Evolutionary conservation across 108 stramenopile genomes (phyloP), one percentile per base, ranked within the genome.

Genomic region (Fragilaria crotonensis): DNA sequence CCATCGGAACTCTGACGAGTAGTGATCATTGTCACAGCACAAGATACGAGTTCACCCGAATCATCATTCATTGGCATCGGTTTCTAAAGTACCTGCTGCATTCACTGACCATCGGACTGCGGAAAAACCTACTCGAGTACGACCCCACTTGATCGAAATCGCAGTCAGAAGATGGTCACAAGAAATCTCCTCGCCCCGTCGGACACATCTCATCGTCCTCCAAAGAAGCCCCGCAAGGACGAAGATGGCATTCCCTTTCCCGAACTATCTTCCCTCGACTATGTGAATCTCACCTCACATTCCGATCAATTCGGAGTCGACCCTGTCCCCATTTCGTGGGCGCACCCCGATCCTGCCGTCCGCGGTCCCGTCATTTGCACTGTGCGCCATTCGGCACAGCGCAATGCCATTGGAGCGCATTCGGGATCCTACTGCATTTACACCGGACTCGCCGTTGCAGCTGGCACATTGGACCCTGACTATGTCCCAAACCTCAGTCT

Each of bases 341-440:
- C 90, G 0, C 89, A 89, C 72, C 85, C 87, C 48, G 77, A 92
- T 72, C 91, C 96, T 11, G 5, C 60, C 9, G 72, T 90, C 21
- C 86, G 94, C 2, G 96, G 90, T n/a, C 96, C 96, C 33, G 84
- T 97, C 49, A 87, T 97, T 63, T 94, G 91, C 62, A 97, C 96
- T 4, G 91, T 90, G 4, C 81, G 90, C n/a, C 91, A 95, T 63
- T 74, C 82, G 23, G 60, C 77, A 14, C 94, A 93, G 63, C 81
- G 98, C 47, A 99, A 99, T 71, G 94, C 97, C 64, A 99, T 99
- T 64, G 98, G 98, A 0, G 98, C 98, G 0, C 98, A 99, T 59
- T 77, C 83, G 22, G 98, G 98, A 5, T 79, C 79, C 26, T 99
- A 99, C 63, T 97, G 95, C 65, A 78, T 99, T 57, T 99, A 99